These are phyloP conservation scores for Zygotorulaspora chibaensis DNA, from an alignment of 805 yeast genomes.

Conservation along the genomic window DNA sequence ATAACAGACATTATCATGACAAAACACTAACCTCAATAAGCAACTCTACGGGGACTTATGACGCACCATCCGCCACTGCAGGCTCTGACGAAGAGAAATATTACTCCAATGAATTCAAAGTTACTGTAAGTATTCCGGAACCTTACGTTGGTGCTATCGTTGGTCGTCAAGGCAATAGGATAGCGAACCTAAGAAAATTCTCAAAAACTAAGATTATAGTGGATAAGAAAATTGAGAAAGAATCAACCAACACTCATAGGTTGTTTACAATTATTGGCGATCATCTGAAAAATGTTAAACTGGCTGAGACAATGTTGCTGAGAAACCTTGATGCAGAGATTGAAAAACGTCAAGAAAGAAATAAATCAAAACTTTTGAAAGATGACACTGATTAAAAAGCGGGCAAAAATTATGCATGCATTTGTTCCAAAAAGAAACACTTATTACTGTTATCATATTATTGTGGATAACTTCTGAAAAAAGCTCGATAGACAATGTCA, in stretches of 20 bases:
- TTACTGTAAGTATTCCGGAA: constrained; percentile 50
- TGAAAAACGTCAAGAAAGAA: constrained; percentile 41
- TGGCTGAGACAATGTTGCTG: constrained; percentile 54
- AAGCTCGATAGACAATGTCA: background rate
- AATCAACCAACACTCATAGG: constrained; percentile 38
- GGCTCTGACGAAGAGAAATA: constrained; percentile 3
- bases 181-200: constrained; percentile 75
- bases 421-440: background rate
- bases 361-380: constrained; percentile 7
- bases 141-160: constrained; percentile 86
- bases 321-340: constrained; percentile 58
- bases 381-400: background rate
- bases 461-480: background rate
- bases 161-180: constrained; percentile 80
- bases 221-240: constrained; percentile 58
- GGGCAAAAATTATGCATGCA: background rate
- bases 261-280: constrained; percentile 66
- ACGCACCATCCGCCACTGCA: constrained; percentile 5
- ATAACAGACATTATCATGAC: background rate
- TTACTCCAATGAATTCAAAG: constrained; percentile 14
- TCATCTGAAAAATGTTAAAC: constrained; percentile 42
- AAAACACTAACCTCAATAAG: background rate
- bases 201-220: constrained; percentile 78
- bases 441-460: background rate
- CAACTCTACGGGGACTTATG: background rate